Percentiles rank a stretch among this genome's conserved stretches.
Evolutionary conservation across 2,329 filamentous ascomycete species (phyloP).

Genomic region (Diaporthe citrichinensis): DNA sequence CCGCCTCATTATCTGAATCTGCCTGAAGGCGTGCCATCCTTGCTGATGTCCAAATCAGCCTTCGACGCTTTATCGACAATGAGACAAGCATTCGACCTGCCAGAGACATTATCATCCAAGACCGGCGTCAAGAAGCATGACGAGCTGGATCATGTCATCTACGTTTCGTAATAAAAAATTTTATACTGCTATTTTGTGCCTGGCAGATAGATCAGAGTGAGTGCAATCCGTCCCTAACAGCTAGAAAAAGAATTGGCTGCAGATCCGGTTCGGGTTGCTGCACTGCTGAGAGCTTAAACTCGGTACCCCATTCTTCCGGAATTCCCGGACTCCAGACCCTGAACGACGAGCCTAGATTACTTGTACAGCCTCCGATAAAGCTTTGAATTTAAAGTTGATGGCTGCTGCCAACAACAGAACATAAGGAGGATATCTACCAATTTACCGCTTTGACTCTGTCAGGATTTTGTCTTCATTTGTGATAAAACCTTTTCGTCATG

Average conservation of each 20-base stretch:
- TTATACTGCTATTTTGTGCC: background rate
- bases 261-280: background rate
- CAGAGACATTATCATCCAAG: background rate
- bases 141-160: background rate
- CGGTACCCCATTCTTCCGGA: constrained; percentile 5
- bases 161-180: background rate
- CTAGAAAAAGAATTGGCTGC: background rate
- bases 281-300: background rate
- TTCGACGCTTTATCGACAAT: background rate
- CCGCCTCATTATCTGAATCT: background rate
- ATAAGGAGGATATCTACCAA: background rate
- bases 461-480: background rate
- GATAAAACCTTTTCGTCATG: background rate
- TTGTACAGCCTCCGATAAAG: background rate
- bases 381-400: background rate
- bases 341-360: background rate
- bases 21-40: background rate
- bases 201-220: background rate
- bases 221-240: background rate
- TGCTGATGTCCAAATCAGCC: background rate
- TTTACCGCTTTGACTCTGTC: background rate
- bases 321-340: background rate
- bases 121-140: background rate
- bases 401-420: background rate
- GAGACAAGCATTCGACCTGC: background rate